A percentile compares a stretch with the other conserved stretches of the same genome.
Conservation (phyloP, 2,329 filamentous ascomycete species). For the Scolecobasidium constrictum region DNA sequence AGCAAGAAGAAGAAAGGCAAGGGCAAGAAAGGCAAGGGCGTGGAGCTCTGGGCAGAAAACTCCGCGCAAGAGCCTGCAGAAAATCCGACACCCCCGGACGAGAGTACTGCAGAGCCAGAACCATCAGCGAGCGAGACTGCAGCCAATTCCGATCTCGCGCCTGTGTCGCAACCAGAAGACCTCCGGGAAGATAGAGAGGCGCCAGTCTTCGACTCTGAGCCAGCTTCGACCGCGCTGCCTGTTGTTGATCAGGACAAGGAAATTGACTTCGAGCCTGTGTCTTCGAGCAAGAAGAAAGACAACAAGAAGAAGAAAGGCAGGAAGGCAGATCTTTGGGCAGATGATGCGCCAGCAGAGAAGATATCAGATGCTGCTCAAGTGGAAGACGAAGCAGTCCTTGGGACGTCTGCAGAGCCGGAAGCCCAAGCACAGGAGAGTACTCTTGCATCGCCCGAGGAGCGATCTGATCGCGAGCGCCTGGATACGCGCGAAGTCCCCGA, state of each 20-base stretch:
- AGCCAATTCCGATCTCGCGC: too few species aligned
- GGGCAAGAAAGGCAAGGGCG: background rate
- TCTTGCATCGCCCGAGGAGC: too few species aligned
- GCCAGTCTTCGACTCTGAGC: background rate
- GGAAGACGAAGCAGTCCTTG: too few species aligned
- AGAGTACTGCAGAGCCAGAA: too few species aligned
- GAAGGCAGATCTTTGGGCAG: background rate
- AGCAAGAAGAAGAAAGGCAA: background rate
- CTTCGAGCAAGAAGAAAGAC: conserved; percentile 2
- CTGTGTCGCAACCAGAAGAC: too few species aligned
- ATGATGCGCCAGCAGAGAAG: background rate
- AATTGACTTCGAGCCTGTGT: background rate
- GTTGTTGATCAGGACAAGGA: background rate
- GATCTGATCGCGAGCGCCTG: too few species aligned
- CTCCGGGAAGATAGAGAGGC: too few species aligned
- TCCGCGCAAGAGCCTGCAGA: too few species aligned
- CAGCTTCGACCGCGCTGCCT: background rate
- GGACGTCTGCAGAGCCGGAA: too few species aligned
- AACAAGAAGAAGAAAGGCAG: conserved; percentile 3
- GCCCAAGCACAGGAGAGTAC: too few species aligned
- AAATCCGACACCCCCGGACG: too few species aligned
- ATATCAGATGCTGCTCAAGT: background rate
- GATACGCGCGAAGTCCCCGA: background rate
- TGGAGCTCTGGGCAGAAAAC: background rate
- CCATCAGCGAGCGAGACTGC: too few species aligned